Base-by-base conservation (phyloP, 306 rosid species). In the Glycine soja region DNA sequence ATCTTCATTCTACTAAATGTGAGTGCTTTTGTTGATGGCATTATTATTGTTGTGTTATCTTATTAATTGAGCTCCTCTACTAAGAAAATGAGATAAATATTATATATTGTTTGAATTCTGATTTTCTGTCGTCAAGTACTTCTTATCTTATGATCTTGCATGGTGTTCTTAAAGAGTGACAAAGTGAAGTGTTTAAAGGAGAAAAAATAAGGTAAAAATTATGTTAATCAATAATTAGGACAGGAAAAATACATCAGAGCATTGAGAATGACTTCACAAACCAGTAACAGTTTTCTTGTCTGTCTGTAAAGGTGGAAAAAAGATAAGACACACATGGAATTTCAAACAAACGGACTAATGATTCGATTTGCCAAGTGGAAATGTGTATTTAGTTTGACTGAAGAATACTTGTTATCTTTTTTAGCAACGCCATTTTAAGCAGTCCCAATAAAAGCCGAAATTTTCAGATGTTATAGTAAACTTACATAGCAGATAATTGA, bases 41-140 rank as follows among this genome's bases (percentile, higher is more conserved):
- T 47, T 50, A 4, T 40, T 81, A 5, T 72, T 36, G 6, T 63
- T 63, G 63, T 81, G 63, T 42, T 42, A 74, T 81, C 51, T 38
- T 57, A 52, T 18, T 81, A 50, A 54, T 50, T 57, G 62, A 70
- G 14, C 51, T 70, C 9, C 32, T 61, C 15, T 18, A 10, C 45
- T 79, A 43, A n/a, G 34, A 54, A 54, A 18, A 68, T 24, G 38
- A 54, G 58, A 30, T 10, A n/a, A 42, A 79, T 40, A 51, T 74
- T 57, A 56, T 47, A 30, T 51, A 18, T 24, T 19, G 14, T 68
- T 59, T 16, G 32, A 24, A 19, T 57, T 40, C 8, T 10, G 4
- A 45, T 13, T 72, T 34, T 47, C 10, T 18, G 6, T 71, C 10
- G 9, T 48, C 42, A 3, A 10, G 11, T 11, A 36, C 48, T 15